A percentile compares a stretch with the other conserved stretches of the same genome.
phyloP scores from a whole-genome alignment of 2,329 filamentous ascomycete genomes.

The Exophiala alcalophila region DNA sequence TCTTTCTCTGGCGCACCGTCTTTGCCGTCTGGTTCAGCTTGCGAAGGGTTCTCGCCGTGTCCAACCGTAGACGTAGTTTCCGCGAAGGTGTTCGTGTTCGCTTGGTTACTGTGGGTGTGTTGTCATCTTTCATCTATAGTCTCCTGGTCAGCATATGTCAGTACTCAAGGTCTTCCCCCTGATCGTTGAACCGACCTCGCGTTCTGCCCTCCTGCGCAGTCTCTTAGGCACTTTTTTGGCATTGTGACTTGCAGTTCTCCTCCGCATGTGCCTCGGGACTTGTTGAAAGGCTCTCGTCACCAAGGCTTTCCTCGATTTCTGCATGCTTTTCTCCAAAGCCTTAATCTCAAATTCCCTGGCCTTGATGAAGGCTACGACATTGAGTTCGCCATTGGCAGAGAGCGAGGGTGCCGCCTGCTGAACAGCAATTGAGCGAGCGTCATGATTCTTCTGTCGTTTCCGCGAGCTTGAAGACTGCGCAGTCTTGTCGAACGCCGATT shows the following conservation, averaged over 20 bases:
- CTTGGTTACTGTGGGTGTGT: slow-evolving; percentile 75
- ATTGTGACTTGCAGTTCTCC: slow-evolving; percentile 93
- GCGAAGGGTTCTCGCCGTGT: slow-evolving; percentile 70
- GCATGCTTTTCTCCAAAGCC: slow-evolving; percentile 78
- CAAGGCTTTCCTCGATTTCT: slow-evolving; percentile 62
- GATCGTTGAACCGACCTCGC: slow-evolving; percentile 48
- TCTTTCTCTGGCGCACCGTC: slow-evolving; percentile 46
- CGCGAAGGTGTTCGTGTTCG: slow-evolving; percentile 47
- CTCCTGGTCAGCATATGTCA: slow-evolving; percentile 28
- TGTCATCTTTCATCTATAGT: slow-evolving; percentile 76
- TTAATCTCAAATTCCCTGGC: slow-evolving; percentile 87
- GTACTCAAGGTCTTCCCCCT: slow-evolving; percentile 5
- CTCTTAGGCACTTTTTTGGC: slow-evolving; percentile 81
- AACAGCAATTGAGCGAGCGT: slow-evolving; percentile 47
- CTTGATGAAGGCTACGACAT: slow-evolving; percentile 78
- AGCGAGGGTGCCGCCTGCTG: slow-evolving; percentile 43
- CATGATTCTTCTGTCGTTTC: slow-evolving; percentile 42
- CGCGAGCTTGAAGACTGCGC: slow-evolving; percentile 22
- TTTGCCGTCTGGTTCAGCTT: slow-evolving; percentile 53
- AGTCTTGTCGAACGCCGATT: slow-evolving; percentile 17
- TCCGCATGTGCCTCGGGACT: slow-evolving; percentile 77
- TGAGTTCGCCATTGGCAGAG: slow-evolving; percentile 70
- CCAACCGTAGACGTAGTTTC: slow-evolving; percentile 57
- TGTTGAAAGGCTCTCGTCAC: slow-evolving; percentile 81
- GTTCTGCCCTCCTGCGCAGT: slow-evolving; percentile 65